phyloP scores from a whole-genome alignment of 202 grass and related monocot species.

The Panicum hallii region DNA sequence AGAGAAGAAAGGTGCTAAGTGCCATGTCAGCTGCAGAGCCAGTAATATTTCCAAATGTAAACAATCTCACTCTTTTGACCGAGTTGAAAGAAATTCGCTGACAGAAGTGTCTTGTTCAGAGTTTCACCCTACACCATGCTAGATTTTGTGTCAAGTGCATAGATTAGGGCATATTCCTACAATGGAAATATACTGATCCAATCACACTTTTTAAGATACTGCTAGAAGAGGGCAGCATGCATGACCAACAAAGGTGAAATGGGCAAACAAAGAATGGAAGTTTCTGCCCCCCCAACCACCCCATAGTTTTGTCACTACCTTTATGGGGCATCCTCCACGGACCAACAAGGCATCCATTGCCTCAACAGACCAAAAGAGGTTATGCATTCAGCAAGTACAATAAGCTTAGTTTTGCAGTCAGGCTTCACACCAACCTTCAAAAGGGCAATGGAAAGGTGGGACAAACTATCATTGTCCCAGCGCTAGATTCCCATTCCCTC shows the following conservation, averaged over 20 bases:
- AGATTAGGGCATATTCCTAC: neutral
- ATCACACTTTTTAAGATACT: neutral
- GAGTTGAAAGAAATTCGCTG: neutral
- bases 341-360: slow-evolving; percentile 38
- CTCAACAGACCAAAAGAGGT: neutral
- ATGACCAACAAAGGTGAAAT: neutral
- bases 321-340: slow-evolving; percentile 44
- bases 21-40: slow-evolving; percentile 12
- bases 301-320: slow-evolving; percentile 39
- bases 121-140: neutral
- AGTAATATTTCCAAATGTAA: neutral
- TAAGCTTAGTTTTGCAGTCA: slow-evolving; percentile 21
- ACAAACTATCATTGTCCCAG: slow-evolving; percentile 40
- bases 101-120: neutral
- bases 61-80: neutral
- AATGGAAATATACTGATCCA: neutral
- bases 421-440: neutral
- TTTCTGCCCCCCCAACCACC: slow-evolving; percentile 21
- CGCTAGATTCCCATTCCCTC: slow-evolving; percentile 39
- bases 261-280: slow-evolving; percentile 18
- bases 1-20: neutral
- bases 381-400: slow-evolving; percentile 28
- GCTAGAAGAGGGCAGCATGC: neutral
- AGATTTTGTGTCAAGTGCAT: neutral
- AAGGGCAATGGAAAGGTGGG: slow-evolving; percentile 7